Evolutionary conservation across 2,329 filamentous ascomycete species (phyloP), one percentile per base, ranked within the genome.

Genomic region (Botrytis cinerea): DNA sequence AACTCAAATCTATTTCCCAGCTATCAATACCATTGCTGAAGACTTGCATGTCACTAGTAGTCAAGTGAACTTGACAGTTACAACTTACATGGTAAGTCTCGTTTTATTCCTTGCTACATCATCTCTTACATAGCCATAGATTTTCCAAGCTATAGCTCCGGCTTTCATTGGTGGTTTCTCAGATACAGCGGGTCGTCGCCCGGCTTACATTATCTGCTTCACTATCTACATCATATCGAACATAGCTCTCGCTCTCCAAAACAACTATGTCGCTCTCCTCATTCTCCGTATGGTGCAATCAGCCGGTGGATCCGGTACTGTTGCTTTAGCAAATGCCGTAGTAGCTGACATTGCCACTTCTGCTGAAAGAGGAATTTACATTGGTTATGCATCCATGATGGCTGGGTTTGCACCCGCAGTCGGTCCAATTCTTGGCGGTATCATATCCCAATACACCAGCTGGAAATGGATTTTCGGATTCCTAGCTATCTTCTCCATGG

Each of bases 321-420:
- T 91, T 0, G 86, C 90, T 0, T 82, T 93, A 4, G 84, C 84
- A 0, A 84, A 84, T 43, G 90, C 87, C 0, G 86, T 92, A 0
- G 85, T 92, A 1, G 88, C 88, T 0, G 91, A 93, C 78, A 83
- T 91, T 10, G 84, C 87, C 18, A 91, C 89, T 0, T 86, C 87
- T 2, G 86, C 86, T 0, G 90, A 93, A 78, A 83, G 78, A 61
- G 78, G 91, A 74, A 89, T 86, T 69, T 94, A 92, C 78, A 90
- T 94, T 82, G 91, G 88, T 60, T 86, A 89, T 75, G 87, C 89
- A 28, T 87, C 86, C 46, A 89, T 3, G 82, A 85, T 54, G 89
- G 89, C 76, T 0, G 84, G 89, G 0, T 78, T 91, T 1, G 86
- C 82, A 20, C 74, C 75, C 0, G 72, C 74, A 35, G 51, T 78